Conservation (phyloP, 345 rosid species). For the Lepidium africanum region DNA sequence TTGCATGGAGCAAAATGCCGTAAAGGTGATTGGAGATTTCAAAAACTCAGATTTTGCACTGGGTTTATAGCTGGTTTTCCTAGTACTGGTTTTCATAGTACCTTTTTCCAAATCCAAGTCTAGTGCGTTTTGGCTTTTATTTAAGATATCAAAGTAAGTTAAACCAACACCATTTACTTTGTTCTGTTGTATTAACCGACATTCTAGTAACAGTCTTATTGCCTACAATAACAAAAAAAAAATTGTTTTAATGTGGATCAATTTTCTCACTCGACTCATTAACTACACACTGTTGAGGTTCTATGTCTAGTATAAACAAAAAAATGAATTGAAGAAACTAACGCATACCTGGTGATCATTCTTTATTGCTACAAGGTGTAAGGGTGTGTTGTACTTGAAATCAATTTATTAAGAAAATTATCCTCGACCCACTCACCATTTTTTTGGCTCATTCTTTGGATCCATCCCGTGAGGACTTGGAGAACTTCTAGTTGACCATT, state of each 20-base stretch:
- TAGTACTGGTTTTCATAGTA: too few species aligned
- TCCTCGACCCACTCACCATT: not conserved
- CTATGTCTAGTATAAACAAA: too few species aligned
- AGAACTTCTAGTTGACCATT: constrained; percentile 19
- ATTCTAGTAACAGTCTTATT: not conserved
- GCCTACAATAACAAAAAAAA: not conserved
- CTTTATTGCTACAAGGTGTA: constrained; percentile 25
- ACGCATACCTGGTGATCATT: constrained; percentile 19
- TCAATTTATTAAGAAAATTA: not conserved
- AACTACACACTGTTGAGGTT: too few species aligned
- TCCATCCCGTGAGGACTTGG: constrained; percentile 13
- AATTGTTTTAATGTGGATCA: too few species aligned
- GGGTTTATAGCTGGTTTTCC: not conserved
- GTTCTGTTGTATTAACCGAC: not conserved
- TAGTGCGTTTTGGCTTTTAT: too few species aligned
- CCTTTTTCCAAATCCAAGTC: not conserved
- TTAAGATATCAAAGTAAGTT: not conserved
- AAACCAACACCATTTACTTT: not conserved
- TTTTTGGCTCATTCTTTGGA: not conserved
- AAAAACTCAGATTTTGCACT: not conserved
- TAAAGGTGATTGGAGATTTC: constrained; percentile 8
- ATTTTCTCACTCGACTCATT: too few species aligned
- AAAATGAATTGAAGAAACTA: not conserved
- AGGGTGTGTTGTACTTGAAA: not conserved
- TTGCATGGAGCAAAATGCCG: not conserved